These are phyloP conservation scores for Tarenaya hassleriana DNA, from an alignment of 345 rosid species.

Conservation along the genomic window DNA sequence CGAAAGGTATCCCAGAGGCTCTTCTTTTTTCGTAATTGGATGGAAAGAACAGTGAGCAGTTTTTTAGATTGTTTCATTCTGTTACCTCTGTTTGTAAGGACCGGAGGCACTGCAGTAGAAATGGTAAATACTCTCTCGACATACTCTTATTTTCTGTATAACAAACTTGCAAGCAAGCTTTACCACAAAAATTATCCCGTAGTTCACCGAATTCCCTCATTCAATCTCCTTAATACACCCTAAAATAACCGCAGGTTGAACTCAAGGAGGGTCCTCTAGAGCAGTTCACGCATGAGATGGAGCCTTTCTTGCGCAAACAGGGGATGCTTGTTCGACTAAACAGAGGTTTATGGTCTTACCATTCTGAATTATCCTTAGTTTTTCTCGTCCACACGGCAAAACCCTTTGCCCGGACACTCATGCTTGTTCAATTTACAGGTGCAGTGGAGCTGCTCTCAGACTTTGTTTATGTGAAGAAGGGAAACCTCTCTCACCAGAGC, in stretches of 20 bases:
- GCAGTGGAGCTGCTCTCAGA: conserved; percentile 79
- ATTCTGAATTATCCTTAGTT: neutral
- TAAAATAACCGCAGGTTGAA: conserved; percentile 58
- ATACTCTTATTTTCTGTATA: neutral
- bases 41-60: neutral
- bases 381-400: neutral
- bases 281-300: conserved; percentile 97
- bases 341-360: conserved; percentile 44
- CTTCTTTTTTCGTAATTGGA: neutral
- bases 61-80: neutral
- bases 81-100: conserved; percentile 58
- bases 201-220: neutral
- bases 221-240: neutral
- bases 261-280: conserved; percentile 78
- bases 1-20: conserved; percentile 44
- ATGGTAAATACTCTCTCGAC: conserved; percentile 37
- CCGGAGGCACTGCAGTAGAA: conserved; percentile 67
- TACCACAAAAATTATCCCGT: neutral
- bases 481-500: conserved; percentile 81
- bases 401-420: neutral
- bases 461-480: conserved; percentile 89
- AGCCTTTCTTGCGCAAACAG: conserved; percentile 88
- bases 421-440: conserved; percentile 41
- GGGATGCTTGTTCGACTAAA: conserved; percentile 94
- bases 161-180: neutral